Evolutionary conservation across 2,329 filamentous ascomycete species (phyloP), one percentile per base, ranked within the genome.

Genomic region (Fusarium palustre): DNA sequence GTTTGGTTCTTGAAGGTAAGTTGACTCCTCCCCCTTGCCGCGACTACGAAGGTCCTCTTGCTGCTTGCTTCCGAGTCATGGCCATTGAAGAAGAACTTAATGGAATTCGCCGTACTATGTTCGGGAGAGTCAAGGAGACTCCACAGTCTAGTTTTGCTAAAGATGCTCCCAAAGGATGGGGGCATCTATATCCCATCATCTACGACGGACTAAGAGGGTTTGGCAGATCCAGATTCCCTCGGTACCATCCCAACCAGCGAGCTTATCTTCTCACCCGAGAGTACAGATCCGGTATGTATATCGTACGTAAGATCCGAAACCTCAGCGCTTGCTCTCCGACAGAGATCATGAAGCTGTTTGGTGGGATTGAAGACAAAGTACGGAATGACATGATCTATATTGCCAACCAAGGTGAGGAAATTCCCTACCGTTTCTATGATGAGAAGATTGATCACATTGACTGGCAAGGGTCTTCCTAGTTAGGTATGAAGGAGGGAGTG

Each of bases 321-420:
- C 48, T 65, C 41, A 60, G 72, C 10, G 53, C 49, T 15, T 68
- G 68, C 33, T 56, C 66, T 20, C 47, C 30, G 50, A 34, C 16
- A 6, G 60, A 72, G 16, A 55, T 72, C 25, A 30, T 61, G 20
- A 59, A 43, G 30, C 54, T 68, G 22, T 46, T 77, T 55, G 13
- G 39, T 6, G 20, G 25, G 24, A 41, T 74, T 10, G 70, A 70
- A 47, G 45, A 49, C 15, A 43, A 66, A 18, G 61, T 66, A 16
- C 77, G 73, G 72, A 36, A 56, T 12, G 75, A 77, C 30, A 38
- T 76, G 13, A 52, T 78, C 13, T 76, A 75, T 69, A 56, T 78
- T n/a, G 39, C 59, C 4, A 54, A 57, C 24, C 46, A 56, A 20
- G 56, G 39, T 8, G 55, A 69, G 10, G 20, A 56, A 13, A n/a